Evolutionary conservation across 2,329 filamentous ascomycete species (phyloP).

Genomic region (Pleomassaria siparia): DNA sequence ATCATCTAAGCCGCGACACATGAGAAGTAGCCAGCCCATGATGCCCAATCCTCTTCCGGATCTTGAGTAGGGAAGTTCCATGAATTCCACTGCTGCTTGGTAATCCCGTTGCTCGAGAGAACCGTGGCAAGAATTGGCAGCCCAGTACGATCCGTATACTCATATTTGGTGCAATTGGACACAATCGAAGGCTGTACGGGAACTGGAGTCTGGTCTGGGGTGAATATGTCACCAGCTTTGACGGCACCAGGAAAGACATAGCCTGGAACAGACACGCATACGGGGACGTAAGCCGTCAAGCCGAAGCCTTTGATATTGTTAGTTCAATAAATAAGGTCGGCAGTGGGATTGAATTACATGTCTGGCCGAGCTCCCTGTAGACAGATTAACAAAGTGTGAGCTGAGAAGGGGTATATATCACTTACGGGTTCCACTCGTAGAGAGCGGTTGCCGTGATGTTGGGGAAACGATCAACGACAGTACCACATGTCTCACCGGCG

Average conservation of each 20-base stretch:
- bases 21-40: constrained; percentile 21
- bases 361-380: constrained; percentile 18
- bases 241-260: constrained; percentile 25
- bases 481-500: constrained; percentile 32
- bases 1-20: constrained; percentile 14
- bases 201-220: constrained; percentile 22
- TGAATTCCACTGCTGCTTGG: constrained; percentile 19
- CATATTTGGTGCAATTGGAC: constrained; percentile 29
- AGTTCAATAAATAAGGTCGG: no score
- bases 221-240: constrained; percentile 20
- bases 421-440: constrained; percentile 38
- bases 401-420: background rate
- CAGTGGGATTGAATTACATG: no score
- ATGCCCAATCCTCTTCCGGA: constrained; percentile 8
- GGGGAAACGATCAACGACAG: constrained; percentile 30
- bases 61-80: constrained; percentile 21
- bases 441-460: constrained; percentile 40
- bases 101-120: constrained; percentile 12
- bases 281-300: constrained; percentile 34
- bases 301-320: no score
- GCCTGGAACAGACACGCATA: constrained; percentile 32
- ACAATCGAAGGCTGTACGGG: constrained; percentile 35
- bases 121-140: constrained; percentile 11
- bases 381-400: background rate
- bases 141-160: constrained; percentile 21